Conservation (phyloP, 495 filamentous ascomycete species). For the Schizothecium vesticola region DNA sequence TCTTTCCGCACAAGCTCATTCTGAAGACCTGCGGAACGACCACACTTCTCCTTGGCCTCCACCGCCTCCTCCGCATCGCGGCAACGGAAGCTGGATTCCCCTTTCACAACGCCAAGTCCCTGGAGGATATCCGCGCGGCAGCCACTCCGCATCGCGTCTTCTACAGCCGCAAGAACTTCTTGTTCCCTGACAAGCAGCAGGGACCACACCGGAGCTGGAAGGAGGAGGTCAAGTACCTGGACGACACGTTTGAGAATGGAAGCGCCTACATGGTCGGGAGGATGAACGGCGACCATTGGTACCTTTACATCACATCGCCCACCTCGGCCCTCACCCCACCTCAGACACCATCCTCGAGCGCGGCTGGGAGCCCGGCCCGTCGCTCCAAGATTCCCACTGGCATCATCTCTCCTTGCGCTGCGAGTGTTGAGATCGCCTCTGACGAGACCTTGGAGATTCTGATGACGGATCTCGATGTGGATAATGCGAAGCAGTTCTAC, state of each 20-base stretch:
- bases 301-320: constrained; percentile 90
- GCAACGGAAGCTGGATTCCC: constrained; percentile 83
- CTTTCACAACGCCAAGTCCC: constrained; percentile 42
- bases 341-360: constrained; percentile 53
- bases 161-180: constrained; percentile 97
- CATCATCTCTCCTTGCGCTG: constrained; percentile 54
- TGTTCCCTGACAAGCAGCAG: constrained; percentile 90
- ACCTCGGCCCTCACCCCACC: constrained; percentile 75
- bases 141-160: constrained; percentile 94
- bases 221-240: constrained; percentile 86
- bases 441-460: constrained; percentile 97
- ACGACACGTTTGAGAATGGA: constrained; percentile 82
- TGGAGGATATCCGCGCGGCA: constrained; percentile 57
- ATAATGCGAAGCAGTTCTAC: constrained; percentile 95
- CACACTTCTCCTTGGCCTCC: constrained; percentile 82
- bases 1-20: constrained; percentile 98
- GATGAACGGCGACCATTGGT: constrained; percentile 99
- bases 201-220: constrained; percentile 97
- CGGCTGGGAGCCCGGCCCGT: constrained; percentile 24
- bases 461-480: constrained; percentile 94
- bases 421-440: constrained; percentile 35
- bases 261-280: constrained; percentile 99
- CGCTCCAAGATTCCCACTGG: constrained; percentile 55
- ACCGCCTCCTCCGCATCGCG: constrained; percentile 85
- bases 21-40: constrained; percentile 99